phyloP scores from a whole-genome alignment of 2,329 filamentous ascomycete species.

The Lachnellula hyalina region DNA sequence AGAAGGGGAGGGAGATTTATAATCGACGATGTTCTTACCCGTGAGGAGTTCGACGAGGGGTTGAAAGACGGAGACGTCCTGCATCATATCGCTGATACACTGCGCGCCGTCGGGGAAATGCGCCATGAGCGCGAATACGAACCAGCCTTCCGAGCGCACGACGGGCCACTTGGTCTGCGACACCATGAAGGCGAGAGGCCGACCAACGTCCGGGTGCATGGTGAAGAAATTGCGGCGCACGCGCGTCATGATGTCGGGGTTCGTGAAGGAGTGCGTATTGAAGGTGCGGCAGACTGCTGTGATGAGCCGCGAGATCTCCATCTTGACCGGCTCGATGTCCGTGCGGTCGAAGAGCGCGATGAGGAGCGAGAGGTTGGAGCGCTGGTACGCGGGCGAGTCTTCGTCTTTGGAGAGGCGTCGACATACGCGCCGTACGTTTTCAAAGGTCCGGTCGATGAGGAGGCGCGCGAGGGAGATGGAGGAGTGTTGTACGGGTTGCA shows the following conservation, averaged over 20 bases:
- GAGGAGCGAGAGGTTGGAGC: conserved; percentile 36
- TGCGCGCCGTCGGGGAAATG: conserved; percentile 45
- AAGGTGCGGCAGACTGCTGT: conserved; percentile 49
- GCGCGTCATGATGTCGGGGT: conserved; percentile 32
- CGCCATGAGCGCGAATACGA: conserved; percentile 56
- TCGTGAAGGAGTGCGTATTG: conserved; percentile 37
- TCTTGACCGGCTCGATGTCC: conserved; percentile 50
- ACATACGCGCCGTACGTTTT: conserved; percentile 49
- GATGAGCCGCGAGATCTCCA: conserved; percentile 53
- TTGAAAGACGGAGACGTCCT: conserved; percentile 38
- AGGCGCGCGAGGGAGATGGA: conserved; percentile 54
- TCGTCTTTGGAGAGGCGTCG: conserved; percentile 35
- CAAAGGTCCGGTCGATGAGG: conserved; percentile 47
- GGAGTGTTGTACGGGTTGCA: conserved; percentile 55
- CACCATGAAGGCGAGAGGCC: conserved; percentile 46
- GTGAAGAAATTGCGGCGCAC: conserved; percentile 29
- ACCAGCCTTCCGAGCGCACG: conserved; percentile 56
- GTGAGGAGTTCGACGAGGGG: conserved; percentile 46
- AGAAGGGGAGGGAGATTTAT: conserved; percentile 6
- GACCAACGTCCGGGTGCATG: conserved; percentile 27
- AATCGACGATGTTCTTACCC: conserved; percentile 34
- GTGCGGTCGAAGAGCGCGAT: conserved; percentile 38
- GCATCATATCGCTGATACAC: conserved; percentile 40
- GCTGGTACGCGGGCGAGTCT: conserved; percentile 31
- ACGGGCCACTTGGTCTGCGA: conserved; percentile 54